Percentiles rank a stretch among this genome's conserved stretches.
These are phyloP conservation scores for Yamadazyma songkhlaensis DNA, from an alignment of 1,139 yeast genomes.

Conservation along the genomic window DNA sequence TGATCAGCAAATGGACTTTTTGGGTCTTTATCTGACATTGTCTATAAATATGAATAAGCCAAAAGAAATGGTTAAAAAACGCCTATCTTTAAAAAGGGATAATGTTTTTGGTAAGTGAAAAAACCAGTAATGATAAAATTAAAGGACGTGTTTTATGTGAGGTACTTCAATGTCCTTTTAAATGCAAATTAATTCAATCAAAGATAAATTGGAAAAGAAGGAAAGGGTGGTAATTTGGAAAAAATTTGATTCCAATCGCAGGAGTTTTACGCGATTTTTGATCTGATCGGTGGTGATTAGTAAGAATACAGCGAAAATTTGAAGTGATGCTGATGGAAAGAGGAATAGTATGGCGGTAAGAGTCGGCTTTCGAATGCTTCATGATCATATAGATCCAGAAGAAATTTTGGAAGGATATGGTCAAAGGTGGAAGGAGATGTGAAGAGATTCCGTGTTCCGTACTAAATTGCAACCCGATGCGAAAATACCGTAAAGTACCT, in stretches of 20 bases:
- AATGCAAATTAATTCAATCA: not conserved
- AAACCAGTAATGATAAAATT: no score
- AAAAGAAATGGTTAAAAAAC: not conserved
- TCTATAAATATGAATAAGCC: not conserved
- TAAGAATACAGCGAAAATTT: no score
- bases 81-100: not conserved
- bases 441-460: not conserved
- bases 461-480: not conserved
- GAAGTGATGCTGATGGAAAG: not conserved
- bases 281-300: not conserved
- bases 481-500: no score
- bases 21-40: conserved; percentile 6
- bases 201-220: not conserved
- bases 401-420: no score
- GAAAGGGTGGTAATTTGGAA: conserved; percentile 1
- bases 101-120: no score
- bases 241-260: not conserved
- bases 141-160: no score
- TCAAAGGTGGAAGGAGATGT: not conserved
- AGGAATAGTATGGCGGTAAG: not conserved
- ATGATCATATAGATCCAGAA: no score
- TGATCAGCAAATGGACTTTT: conserved; percentile 18
- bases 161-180: no score
- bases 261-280: conserved; percentile 3
- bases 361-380: no score